Conservation (phyloP, 2,329 filamentous ascomycete species). For the Pestalotiopsis fici region DNA sequence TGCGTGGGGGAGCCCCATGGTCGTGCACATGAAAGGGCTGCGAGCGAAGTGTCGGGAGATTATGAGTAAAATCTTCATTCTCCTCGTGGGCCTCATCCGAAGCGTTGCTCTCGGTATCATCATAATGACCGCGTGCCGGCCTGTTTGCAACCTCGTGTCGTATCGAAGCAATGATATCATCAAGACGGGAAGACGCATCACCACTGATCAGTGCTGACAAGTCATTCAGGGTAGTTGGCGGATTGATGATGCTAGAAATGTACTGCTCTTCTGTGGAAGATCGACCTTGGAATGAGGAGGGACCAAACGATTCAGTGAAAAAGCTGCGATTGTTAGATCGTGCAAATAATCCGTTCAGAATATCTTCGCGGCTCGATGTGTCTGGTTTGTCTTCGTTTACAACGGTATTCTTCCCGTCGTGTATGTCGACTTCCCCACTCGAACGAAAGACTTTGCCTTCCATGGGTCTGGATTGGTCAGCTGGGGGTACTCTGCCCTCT, state of each 20-base stretch:
- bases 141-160: constrained; percentile 17
- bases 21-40: no score
- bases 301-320: constrained; percentile 33
- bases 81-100: constrained; percentile 27
- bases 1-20: not conserved
- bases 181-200: constrained; percentile 26
- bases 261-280: constrained; percentile 26
- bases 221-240: constrained; percentile 30
- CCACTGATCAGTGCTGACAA: constrained; percentile 28
- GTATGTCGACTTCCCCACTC: constrained; percentile 66
- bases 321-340: constrained; percentile 29
- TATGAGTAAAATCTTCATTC: constrained; percentile 9
- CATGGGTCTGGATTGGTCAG: constrained; percentile 59
- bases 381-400: constrained; percentile 63
- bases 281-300: constrained; percentile 20
- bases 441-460: constrained; percentile 67
- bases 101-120: constrained; percentile 18
- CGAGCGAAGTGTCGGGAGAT: no score
- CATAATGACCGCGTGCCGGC: constrained; percentile 16
- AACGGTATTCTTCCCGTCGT: constrained; percentile 56
- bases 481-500: constrained; percentile 66
- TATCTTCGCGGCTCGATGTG: constrained; percentile 59
- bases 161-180: constrained; percentile 31
- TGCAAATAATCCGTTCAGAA: constrained; percentile 56
- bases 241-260: constrained; percentile 30